Evolutionary conservation across 345 rosid genomes (phyloP).

Genomic region (Iberis pinnata): DNA sequence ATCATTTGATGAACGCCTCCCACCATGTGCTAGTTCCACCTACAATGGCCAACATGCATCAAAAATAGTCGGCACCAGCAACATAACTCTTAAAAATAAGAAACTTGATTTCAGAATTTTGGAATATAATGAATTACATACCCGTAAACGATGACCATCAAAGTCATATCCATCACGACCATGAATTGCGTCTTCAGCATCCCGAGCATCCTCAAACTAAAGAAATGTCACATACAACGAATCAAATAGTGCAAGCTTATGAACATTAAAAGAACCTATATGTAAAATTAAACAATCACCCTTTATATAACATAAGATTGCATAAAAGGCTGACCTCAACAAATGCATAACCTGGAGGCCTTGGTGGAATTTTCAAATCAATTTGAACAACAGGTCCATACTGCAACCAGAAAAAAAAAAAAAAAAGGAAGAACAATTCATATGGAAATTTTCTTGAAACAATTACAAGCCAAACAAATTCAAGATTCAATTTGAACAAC

Average conservation of each 20-base stretch:
- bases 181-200: slow-evolving; percentile 94
- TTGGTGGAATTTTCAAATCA: slow-evolving; percentile 92
- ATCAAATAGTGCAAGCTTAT: not conserved
- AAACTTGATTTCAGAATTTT: not conserved
- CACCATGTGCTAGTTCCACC: slow-evolving; percentile 99
- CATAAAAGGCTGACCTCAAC: slow-evolving; percentile 65
- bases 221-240: not conserved
- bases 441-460: not conserved
- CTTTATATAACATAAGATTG: no score
- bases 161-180: slow-evolving; percentile 98
- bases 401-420: slow-evolving; percentile 32
- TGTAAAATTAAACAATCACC: no score
- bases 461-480: no score
- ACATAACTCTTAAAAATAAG: not conserved
- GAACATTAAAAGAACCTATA: not conserved
- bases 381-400: slow-evolving; percentile 86
- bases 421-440: not conserved
- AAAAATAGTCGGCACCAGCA: not conserved
- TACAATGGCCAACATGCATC: slow-evolving; percentile 20
- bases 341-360: slow-evolving; percentile 99
- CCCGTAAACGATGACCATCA: slow-evolving; percentile 81
- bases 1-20: slow-evolving; percentile 63
- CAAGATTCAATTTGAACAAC: no score
- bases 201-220: slow-evolving; percentile 90
- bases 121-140: slow-evolving; percentile 26